Conservation (phyloP, 1,284 basidiomycete genomes). For the Irpex sp. region DNA sequence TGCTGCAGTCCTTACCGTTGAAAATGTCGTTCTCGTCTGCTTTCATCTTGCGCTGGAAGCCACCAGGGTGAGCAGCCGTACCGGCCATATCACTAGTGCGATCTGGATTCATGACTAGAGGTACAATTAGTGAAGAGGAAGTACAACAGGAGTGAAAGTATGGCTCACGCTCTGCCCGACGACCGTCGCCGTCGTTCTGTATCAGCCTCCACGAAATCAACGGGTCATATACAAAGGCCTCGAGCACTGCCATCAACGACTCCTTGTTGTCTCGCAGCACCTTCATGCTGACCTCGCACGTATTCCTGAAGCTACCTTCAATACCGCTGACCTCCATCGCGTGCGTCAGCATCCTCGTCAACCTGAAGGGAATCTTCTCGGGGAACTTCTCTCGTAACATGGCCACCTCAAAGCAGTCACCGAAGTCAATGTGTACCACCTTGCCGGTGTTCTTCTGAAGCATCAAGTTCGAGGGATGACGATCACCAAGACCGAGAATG, state of each 20-base stretch:
- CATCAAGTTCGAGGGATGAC: conserved; percentile 95
- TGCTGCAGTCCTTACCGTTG: conserved; percentile 45
- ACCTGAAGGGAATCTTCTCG: conserved; percentile 96
- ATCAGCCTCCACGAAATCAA: conserved; percentile 86
- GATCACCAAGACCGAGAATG: conserved; percentile 96
- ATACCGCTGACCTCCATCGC: conserved; percentile 99
- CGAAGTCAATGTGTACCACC: conserved; percentile 93
- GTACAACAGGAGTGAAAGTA: neutral
- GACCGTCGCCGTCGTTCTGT: conserved; percentile 66
- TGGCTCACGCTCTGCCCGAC: conserved; percentile 55
- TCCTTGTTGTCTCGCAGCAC: conserved; percentile 97
- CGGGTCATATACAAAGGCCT: conserved; percentile 92
- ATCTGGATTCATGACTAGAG: conserved; percentile 41
- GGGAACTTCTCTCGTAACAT: conserved; percentile 99
- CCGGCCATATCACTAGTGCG: conserved; percentile 62
- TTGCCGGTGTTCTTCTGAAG: conserved; percentile 93
- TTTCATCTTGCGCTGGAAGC: conserved; percentile 67
- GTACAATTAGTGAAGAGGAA: neutral
- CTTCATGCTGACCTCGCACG: conserved; percentile 96
- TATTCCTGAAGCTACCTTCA: conserved; percentile 94
- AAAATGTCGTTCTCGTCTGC: conserved; percentile 83
- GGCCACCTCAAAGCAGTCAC: conserved; percentile 92
- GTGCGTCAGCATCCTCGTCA: conserved; percentile 98
- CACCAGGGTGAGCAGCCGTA: conserved; percentile 71
- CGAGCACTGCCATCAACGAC: conserved; percentile 95